These are phyloP conservation scores for Podospora sp. DNA, from an alignment of 495 filamentous ascomycete genomes.

Conservation along the genomic window DNA sequence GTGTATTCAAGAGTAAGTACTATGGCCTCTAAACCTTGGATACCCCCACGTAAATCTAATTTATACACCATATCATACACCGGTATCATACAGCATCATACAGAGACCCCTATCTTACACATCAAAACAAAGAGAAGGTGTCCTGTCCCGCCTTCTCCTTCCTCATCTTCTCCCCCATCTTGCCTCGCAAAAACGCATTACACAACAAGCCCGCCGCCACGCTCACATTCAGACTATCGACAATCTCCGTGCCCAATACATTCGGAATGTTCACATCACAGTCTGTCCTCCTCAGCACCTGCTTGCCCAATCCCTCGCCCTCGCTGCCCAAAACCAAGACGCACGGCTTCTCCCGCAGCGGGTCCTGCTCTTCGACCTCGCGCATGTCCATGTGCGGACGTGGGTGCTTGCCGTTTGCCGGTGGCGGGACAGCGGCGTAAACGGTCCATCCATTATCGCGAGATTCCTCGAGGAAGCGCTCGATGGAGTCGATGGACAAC, in stretches of 20 bases:
- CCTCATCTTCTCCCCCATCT: slow-evolving; percentile 25
- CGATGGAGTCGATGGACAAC: slow-evolving; percentile 64
- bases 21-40: background rate
- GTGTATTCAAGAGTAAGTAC: background rate
- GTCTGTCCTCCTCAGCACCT: slow-evolving; percentile 66
- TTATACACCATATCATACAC: no score
- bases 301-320: slow-evolving; percentile 67
- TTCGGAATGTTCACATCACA: slow-evolving; percentile 57
- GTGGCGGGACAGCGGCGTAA: slow-evolving; percentile 68
- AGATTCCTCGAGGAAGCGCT: slow-evolving; percentile 68
- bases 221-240: slow-evolving; percentile 87
- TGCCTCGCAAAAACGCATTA: slow-evolving; percentile 53
- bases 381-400: slow-evolving; percentile 34
- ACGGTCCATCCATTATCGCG: slow-evolving; percentile 76
- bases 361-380: slow-evolving; percentile 45
- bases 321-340: slow-evolving; percentile 84
- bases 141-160: slow-evolving; percentile 27
- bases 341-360: slow-evolving; percentile 63
- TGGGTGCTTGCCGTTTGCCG: slow-evolving; percentile 34
- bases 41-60: no score
- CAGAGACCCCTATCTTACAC: slow-evolving; percentile 13
- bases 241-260: slow-evolving; percentile 39
- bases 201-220: slow-evolving; percentile 80
- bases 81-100: background rate
- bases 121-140: slow-evolving; percentile 30